phyloP scores from a whole-genome alignment of 495 filamentous ascomycete species.

The Daldinia caldariorum region DNA sequence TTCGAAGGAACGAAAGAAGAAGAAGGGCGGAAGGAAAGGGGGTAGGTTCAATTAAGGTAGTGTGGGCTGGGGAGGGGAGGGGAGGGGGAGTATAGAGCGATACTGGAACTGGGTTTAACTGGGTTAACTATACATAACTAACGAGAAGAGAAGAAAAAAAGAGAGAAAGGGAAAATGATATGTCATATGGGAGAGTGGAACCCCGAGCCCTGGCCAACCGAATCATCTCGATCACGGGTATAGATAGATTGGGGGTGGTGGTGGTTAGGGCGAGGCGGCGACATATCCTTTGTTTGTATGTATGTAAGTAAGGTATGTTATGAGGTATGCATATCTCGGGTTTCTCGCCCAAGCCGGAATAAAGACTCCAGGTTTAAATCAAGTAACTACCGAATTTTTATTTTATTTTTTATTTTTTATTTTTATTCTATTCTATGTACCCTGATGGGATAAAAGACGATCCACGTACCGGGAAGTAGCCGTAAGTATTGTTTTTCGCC shows the following conservation, averaged over 20 bases:
- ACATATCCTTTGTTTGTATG: not conserved
- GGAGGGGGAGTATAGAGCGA: constrained; percentile 1
- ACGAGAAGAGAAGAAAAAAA: too few relatives aligned
- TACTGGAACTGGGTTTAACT: not conserved
- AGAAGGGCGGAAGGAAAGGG: too few relatives aligned
- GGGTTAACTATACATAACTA: too few relatives aligned
- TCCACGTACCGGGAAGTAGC: not conserved
- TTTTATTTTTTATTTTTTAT: not conserved
- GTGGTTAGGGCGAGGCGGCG: not conserved
- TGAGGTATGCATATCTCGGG: constrained; percentile 4
- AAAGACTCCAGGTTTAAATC: not conserved
- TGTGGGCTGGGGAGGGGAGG: too few relatives aligned
- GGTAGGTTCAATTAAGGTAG: constrained; percentile 4
- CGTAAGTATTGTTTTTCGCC: constrained; percentile 8
- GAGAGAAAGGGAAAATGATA: not conserved
- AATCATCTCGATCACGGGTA: not conserved
- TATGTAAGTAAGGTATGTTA: not conserved
- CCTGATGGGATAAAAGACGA: not conserved
- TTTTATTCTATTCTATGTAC: too few relatives aligned
- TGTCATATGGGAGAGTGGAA: constrained; percentile 4
- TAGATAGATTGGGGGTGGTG: not conserved
- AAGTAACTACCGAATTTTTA: not conserved
- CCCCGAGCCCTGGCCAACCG: constrained; percentile 1
- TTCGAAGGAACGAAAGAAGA: too few relatives aligned
- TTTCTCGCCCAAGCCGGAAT: not conserved